Evolutionary conservation across 805 yeast species (phyloP).

Genomic region (Pichia heedii): DNA sequence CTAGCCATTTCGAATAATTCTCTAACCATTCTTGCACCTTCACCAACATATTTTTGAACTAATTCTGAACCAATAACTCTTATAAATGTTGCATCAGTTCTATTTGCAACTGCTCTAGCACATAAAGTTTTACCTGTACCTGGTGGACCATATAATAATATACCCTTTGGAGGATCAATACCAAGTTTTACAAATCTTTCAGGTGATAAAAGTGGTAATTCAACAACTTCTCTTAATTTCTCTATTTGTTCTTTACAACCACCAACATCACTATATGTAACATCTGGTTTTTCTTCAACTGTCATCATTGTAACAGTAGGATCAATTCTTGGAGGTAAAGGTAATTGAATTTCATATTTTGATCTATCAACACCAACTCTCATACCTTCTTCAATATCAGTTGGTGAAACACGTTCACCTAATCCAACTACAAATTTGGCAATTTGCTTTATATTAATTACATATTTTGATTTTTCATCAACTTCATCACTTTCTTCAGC

Average conservation of each 20-base stretch:
- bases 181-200: constrained; percentile 96
- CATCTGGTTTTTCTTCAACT: constrained; percentile 98
- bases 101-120: constrained; percentile 98
- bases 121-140: constrained; percentile 98
- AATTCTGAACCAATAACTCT: constrained; percentile 97
- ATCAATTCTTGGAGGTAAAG: constrained; percentile 95
- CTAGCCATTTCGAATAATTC: constrained; percentile 99
- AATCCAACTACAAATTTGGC: constrained; percentile 96
- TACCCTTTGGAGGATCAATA: constrained; percentile 98
- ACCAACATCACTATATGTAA: constrained; percentile 95
- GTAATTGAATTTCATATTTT: constrained; percentile 93
- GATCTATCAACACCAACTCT: constrained; percentile 98
- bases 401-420: constrained; percentile 95
- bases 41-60: constrained; percentile 98
- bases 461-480: constrained; percentile 84
- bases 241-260: constrained; percentile 99
- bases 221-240: constrained; percentile 92
- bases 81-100: constrained; percentile 98
- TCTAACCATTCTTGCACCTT: constrained; percentile 99
- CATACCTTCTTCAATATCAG: constrained; percentile 99
- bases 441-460: constrained; percentile 93
- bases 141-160: constrained; percentile 93
- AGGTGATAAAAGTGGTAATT: constrained; percentile 85
- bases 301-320: constrained; percentile 99
- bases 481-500: constrained; percentile 26